Conservation (phyloP, 805 yeast genomes). For the Candida stauntonica region DNA sequence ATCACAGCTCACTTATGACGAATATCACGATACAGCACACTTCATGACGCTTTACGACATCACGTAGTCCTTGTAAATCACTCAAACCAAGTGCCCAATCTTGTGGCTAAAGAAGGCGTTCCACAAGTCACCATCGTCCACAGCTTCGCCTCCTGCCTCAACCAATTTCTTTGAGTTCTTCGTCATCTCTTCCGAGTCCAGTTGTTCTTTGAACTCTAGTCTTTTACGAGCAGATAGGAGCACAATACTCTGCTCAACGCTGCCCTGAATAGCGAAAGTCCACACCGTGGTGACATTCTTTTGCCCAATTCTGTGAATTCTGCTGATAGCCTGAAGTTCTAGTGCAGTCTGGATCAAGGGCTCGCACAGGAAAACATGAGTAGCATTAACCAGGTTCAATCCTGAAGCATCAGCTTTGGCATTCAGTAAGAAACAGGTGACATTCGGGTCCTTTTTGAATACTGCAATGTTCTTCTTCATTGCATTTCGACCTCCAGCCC, state of each 20-base stretch:
- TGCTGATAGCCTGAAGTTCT: conserved; percentile 87
- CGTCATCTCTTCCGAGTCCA: conserved; percentile 53
- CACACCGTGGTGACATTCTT: conserved; percentile 77
- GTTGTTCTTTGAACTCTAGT: conserved; percentile 31
- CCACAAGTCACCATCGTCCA: conserved; percentile 57
- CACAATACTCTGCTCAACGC: conserved; percentile 87
- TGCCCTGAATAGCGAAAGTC: conserved; percentile 79
- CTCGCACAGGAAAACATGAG: conserved; percentile 88
- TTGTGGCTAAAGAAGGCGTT: conserved; percentile 45
- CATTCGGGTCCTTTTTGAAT: conserved; percentile 54
- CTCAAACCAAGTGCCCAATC: conserved; percentile 13
- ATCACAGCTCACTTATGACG: not conserved
- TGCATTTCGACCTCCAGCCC: conserved; percentile 1
- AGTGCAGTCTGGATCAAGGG: conserved; percentile 85
- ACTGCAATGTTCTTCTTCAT: conserved; percentile 40
- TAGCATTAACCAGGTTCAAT: conserved; percentile 84
- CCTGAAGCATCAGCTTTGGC: conserved; percentile 91
- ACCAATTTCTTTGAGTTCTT: conserved; percentile 48
- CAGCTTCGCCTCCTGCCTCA: conserved; percentile 53
- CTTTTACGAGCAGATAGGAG: conserved; percentile 62
- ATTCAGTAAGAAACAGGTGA: conserved; percentile 83
- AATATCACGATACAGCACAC: too few relatives aligned
- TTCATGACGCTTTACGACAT: too few relatives aligned
- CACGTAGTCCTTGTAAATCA: not conserved
- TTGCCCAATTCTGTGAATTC: conserved; percentile 94